phyloP scores from a whole-genome alignment of 495 filamentous ascomycete genomes.

The Aspergillus incahuasiensis region DNA sequence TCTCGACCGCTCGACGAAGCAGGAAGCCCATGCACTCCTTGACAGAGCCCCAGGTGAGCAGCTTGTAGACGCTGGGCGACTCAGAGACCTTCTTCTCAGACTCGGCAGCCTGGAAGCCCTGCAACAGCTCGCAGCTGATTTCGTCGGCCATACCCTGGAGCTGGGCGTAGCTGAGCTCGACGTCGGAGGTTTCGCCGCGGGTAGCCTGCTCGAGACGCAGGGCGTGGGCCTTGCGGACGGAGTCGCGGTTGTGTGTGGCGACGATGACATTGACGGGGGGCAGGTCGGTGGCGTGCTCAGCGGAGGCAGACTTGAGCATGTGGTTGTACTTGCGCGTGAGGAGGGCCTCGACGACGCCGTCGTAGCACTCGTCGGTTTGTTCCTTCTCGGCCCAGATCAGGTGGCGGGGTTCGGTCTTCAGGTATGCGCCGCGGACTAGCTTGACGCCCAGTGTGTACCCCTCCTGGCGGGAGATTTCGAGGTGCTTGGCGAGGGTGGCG shows the following conservation, averaged over 20 bases:
- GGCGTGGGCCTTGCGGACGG: constrained; percentile 64
- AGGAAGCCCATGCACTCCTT: constrained; percentile 94
- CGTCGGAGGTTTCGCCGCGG: constrained; percentile 36
- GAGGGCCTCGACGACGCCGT: constrained; percentile 55
- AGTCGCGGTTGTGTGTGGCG: constrained; percentile 87
- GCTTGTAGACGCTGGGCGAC: constrained; percentile 72
- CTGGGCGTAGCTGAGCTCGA: constrained; percentile 77
- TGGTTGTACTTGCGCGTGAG: constrained; percentile 52
- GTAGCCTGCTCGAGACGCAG: constrained; percentile 49
- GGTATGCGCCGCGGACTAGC: constrained; percentile 87
- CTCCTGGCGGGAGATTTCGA: constrained; percentile 59
- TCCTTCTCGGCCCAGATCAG: constrained; percentile 77
- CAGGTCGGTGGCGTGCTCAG: constrained; percentile 39
- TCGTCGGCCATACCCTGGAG: constrained; percentile 98
- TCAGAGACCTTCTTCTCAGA: constrained; percentile 25
- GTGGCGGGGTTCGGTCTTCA: constrained; percentile 72
- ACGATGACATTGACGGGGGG: constrained; percentile 69
- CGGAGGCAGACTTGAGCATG: constrained; percentile 39
- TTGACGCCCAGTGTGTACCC: constrained; percentile 83
- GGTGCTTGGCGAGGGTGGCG: constrained; percentile 57
- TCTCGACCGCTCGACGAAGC: constrained; percentile 80
- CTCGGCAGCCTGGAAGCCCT: constrained; percentile 41
- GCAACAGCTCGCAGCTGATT: constrained; percentile 74
- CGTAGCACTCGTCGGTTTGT: constrained; percentile 68
- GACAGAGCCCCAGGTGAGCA: constrained; percentile 86